These are phyloP conservation scores for Withania somnifera DNA, from an alignment of 305 asterid species.

Conservation along the genomic window DNA sequence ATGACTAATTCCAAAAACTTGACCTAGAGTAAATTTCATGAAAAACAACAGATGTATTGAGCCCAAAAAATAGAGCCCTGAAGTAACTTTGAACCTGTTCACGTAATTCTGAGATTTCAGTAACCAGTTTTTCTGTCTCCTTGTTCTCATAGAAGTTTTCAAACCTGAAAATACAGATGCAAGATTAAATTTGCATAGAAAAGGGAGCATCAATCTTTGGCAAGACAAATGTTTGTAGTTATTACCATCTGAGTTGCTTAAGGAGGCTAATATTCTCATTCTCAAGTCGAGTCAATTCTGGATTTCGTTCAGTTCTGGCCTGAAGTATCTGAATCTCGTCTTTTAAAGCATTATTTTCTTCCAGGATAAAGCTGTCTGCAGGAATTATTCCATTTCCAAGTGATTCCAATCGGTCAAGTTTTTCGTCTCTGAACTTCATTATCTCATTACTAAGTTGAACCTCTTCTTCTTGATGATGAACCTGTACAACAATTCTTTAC, in stretches of 20 bases:
- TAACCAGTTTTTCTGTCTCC: slow-evolving; percentile 39
- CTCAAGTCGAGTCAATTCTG: slow-evolving; percentile 28
- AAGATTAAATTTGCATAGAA: neutral
- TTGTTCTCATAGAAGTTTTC: slow-evolving; percentile 40
- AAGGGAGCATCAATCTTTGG: neutral
- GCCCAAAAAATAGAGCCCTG: neutral
- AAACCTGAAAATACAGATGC: slow-evolving; percentile 10
- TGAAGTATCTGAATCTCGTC: slow-evolving; percentile 43
- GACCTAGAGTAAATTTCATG: slow-evolving; percentile 9
- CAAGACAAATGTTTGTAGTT: slow-evolving; percentile 1
- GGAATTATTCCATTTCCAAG: slow-evolving; percentile 36
- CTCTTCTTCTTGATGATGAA: slow-evolving; percentile 46
- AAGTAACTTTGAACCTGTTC: slow-evolving; percentile 32
- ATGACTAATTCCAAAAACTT: slow-evolving; percentile 32
- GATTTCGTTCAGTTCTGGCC: slow-evolving; percentile 30
- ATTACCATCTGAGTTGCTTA: slow-evolving; percentile 39
- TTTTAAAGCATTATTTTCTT: slow-evolving; percentile 41
- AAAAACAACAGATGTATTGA: slow-evolving; percentile 10
- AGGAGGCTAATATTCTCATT: slow-evolving; percentile 39
- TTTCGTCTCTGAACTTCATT: slow-evolving; percentile 44
- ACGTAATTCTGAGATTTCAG: slow-evolving; percentile 42
- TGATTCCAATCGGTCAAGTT: slow-evolving; percentile 39
- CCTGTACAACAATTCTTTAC: slow-evolving; percentile 19
- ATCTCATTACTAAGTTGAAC: slow-evolving; percentile 35
- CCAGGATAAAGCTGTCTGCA: slow-evolving; percentile 34